Evolutionary conservation across 2,329 filamentous ascomycete species (phyloP).

Genomic region (Pseudocercospora macadamiae): DNA sequence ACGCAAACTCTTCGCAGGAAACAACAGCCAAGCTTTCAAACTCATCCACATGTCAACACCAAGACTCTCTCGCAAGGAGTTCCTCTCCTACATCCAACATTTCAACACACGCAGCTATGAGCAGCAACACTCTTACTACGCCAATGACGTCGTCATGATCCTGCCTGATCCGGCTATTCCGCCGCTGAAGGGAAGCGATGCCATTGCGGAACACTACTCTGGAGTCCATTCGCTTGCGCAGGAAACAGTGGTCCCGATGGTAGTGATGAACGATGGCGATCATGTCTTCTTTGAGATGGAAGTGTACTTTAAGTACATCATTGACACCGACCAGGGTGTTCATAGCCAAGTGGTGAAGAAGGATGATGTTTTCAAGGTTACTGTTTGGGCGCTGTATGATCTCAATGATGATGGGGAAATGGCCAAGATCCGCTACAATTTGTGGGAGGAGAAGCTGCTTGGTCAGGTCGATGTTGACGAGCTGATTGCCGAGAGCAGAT

Average conservation of each 20-base stretch:
- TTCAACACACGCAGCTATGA: constrained; percentile 20
- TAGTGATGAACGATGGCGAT: constrained; percentile 15
- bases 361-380: constrained; percentile 18
- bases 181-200: constrained; percentile 4
- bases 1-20: background rate
- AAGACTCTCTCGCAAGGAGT: constrained; percentile 7
- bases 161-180: constrained; percentile 11
- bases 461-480: constrained; percentile 13
- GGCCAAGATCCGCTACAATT: constrained; percentile 14
- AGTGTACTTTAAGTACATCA: constrained; percentile 12
- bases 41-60: background rate
- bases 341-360: constrained; percentile 14
- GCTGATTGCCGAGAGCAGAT: constrained; percentile 16
- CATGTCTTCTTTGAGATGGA: constrained; percentile 19
- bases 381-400: constrained; percentile 19
- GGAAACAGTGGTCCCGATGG: constrained; percentile 13
- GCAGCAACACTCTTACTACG: constrained; percentile 17
- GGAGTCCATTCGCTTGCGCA: constrained; percentile 15
- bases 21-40: background rate
- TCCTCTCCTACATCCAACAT: constrained; percentile 12
- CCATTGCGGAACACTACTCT: constrained; percentile 13
- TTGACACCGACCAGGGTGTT: constrained; percentile 13
- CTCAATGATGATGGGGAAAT: constrained; percentile 18
- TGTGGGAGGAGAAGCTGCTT: constrained; percentile 20
- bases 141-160: constrained; percentile 11